Evolutionary conservation across 139 green algal species (phyloP), one percentile per base, ranked within the genome.

Genomic region (Desmodesmus armatus): DNA sequence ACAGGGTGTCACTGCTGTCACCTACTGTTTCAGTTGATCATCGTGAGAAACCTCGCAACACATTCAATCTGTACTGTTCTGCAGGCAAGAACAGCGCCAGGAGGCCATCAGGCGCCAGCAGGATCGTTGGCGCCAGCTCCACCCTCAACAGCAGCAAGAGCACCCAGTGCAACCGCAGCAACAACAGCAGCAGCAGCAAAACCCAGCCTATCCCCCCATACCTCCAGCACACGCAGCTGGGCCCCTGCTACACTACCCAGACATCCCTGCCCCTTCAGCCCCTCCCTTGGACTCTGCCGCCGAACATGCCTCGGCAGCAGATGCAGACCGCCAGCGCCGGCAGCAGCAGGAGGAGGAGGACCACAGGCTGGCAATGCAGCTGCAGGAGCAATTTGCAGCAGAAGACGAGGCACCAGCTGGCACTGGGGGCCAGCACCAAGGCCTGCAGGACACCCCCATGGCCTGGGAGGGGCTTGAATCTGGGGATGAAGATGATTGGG

Each of bases 291-390:
- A n/a, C n/a, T n/a, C n/a, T n/a, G n/a, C n/a, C n/a, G n/a, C n/a
- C n/a, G n/a, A n/a, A n/a, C n/a, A 9, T 66, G 58, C 60, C n/a
- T 3, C 60, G 44, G 35, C 66, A 74, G 66, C 66, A 74, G 66
- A 33, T 49, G 9, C 39, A 51, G 27, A 82, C 49, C 51, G 47
- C 6, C 49, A 33, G 51, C 74, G 74, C 21, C 33, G 60, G 49
- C 33, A 41, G 37, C n/a, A 29, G 51, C 76, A 82, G 37, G 76
- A 82, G 15, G 76, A 82, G 39, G 76, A 71, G 19, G 76, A 82
- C 58, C 39, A 72, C 41, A 37, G 76, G 23, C 40, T 82, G 7
- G 76, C 76, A 58, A 11, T 72, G 55, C 76, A 82, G 76, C 37
- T 82, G 25, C 31, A 29, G 51, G 76, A 67, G 39, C 25, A 39